Conservation (phyloP, 495 filamentous ascomycete species). For the Aspergillus sclerotioniger region DNA sequence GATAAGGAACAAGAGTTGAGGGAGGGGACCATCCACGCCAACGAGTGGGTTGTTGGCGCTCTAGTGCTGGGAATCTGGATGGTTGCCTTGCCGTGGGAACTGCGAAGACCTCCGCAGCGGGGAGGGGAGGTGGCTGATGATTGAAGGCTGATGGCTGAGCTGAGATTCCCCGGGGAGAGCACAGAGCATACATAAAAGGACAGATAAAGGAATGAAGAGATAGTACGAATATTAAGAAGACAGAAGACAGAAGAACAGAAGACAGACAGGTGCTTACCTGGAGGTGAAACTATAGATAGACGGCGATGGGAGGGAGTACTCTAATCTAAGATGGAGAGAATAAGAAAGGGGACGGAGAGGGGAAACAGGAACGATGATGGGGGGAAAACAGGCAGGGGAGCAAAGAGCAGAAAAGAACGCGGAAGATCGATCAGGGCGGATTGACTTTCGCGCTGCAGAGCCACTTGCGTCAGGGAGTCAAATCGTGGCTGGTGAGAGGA, state of each 20-base stretch:
- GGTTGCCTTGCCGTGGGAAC: conserved; percentile 20
- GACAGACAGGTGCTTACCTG: not conserved
- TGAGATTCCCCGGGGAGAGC: not conserved
- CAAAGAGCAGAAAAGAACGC: not conserved
- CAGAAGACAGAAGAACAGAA: not conserved
- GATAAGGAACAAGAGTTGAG: conserved; percentile 5
- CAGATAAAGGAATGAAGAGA: not conserved
- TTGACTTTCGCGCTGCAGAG: conserved; percentile 13
- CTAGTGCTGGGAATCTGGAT: conserved; percentile 1
- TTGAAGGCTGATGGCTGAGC: conserved; percentile 5
- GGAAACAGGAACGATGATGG: conserved; percentile 1
- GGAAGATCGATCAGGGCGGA: not conserved
- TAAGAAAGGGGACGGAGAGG: not conserved
- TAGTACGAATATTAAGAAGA: not conserved
- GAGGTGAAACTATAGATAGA: not conserved
- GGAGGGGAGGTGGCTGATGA: conserved; percentile 23
- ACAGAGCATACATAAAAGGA: conserved; percentile 7
- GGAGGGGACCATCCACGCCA: conserved; percentile 3
- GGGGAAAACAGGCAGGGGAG: not conserved
- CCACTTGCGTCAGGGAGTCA: conserved; percentile 3
- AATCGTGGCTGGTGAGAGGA: conserved; percentile 1
- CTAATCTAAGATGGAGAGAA: not conserved
- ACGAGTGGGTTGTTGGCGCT: conserved; percentile 12
- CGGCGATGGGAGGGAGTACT: too few relatives aligned
- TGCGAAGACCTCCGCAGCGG: conserved; percentile 25